Conservation (phyloP, 2,329 filamentous ascomycete genomes). For the Tetracladium maxilliforme region DNA sequence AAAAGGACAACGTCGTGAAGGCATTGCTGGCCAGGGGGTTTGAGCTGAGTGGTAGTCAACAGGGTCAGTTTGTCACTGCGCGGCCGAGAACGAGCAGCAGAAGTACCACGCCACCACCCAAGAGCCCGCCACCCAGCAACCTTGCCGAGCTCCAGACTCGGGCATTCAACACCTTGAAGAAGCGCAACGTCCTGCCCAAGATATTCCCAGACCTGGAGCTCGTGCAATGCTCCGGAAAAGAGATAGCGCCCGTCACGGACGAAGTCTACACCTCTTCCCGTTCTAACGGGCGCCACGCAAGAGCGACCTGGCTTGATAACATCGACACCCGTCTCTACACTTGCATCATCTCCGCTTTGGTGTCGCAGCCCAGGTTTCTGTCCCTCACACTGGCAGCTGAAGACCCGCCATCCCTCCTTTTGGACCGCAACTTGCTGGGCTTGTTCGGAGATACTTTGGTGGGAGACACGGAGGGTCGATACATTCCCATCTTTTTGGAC, state of each 20-base stretch:
- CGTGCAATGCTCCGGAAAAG: conserved; percentile 65
- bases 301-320: conserved; percentile 37
- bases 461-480: conserved; percentile 54
- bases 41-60: conserved; percentile 45
- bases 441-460: conserved; percentile 62
- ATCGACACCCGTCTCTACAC: conserved; percentile 50
- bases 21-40: conserved; percentile 71
- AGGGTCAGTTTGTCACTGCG: conserved; percentile 10
- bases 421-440: conserved; percentile 52
- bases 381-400: conserved; percentile 60
- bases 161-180: conserved; percentile 74
- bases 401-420: conserved; percentile 58
- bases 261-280: conserved; percentile 14
- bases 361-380: conserved; percentile 51
- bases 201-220: conserved; percentile 57
- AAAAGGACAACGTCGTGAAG: conserved; percentile 58
- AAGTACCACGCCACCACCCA: conserved; percentile 30
- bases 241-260: conserved; percentile 16
- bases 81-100: conserved; percentile 24
- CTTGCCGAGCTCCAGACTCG: conserved; percentile 66
- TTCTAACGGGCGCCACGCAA: conserved; percentile 15
- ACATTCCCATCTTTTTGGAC: conserved; percentile 81
- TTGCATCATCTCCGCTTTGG: conserved; percentile 44
- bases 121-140: conserved; percentile 64
- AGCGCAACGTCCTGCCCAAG: conserved; percentile 57